A percentile compares a stretch with the other conserved stretches of the same genome.
These are phyloP conservation scores for Oidiodendron maius DNA, from an alignment of 495 filamentous ascomycete species.

Conservation along the genomic window DNA sequence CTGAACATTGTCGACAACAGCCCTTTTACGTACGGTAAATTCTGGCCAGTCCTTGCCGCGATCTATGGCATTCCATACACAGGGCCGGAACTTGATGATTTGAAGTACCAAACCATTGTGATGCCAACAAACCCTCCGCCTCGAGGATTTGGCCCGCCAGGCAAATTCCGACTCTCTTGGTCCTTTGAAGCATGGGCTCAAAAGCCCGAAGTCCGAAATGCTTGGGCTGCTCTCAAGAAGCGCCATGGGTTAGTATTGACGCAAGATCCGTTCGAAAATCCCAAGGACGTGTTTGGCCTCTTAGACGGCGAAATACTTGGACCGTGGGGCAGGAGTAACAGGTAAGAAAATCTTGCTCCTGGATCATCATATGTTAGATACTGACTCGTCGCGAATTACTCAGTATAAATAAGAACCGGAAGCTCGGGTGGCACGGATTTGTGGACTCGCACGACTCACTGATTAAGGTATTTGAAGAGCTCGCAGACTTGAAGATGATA, in stretches of 20 bases:
- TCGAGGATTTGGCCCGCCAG: slow-evolving; percentile 32
- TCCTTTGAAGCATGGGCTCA: slow-evolving; percentile 39
- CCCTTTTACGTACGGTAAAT: slow-evolving; percentile 34
- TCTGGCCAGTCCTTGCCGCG: slow-evolving; percentile 39
- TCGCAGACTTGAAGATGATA: slow-evolving; percentile 15
- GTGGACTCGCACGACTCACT: slow-evolving; percentile 12
- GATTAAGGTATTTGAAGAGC: slow-evolving; percentile 7
- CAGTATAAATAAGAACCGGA: slow-evolving; percentile 15
- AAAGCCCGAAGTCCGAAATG: slow-evolving; percentile 34
- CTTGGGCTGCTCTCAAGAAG: slow-evolving; percentile 30
- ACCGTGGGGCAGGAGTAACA: slow-evolving; percentile 23
- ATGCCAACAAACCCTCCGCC: slow-evolving; percentile 21
- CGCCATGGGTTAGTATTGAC: slow-evolving; percentile 20
- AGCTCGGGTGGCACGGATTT: slow-evolving; percentile 12
- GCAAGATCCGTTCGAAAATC: slow-evolving; percentile 15
- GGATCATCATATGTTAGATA: too few species aligned
- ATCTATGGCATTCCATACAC: slow-evolving; percentile 35
- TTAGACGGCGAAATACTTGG: slow-evolving; percentile 15
- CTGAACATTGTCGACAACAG: slow-evolving; percentile 41
- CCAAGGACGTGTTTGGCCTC: slow-evolving; percentile 17
- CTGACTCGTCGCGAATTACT: too few species aligned
- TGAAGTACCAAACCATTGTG: slow-evolving; percentile 20
- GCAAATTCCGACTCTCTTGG: slow-evolving; percentile 29
- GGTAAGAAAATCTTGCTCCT: too few species aligned
- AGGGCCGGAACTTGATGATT: slow-evolving; percentile 22